Conservation (phyloP, 495 filamentous ascomycete species). For the Filosporella fistucella region DNA sequence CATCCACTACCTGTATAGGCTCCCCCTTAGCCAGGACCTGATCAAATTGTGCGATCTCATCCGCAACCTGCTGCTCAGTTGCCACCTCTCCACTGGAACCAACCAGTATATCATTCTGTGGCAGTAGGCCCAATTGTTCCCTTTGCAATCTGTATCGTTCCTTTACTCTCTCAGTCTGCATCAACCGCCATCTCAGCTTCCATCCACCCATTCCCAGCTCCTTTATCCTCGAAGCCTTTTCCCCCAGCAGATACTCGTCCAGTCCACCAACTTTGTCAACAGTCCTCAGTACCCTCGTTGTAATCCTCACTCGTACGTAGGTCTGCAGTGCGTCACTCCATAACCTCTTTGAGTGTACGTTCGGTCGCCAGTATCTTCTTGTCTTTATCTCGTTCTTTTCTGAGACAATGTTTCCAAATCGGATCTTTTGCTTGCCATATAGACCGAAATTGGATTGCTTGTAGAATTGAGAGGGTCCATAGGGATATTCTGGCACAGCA, state of each 20-base stretch:
- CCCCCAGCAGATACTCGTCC: constrained; percentile 83
- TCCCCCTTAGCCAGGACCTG: constrained; percentile 31
- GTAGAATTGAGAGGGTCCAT: constrained; percentile 72
- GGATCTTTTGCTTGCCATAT: constrained; percentile 72
- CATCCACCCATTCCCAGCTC: constrained; percentile 86
- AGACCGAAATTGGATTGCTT: constrained; percentile 86
- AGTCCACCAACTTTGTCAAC: constrained; percentile 84
- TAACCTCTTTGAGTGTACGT: constrained; percentile 74
- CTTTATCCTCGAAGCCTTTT: constrained; percentile 66
- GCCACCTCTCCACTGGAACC: constrained; percentile 16
- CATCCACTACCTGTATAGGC: constrained; percentile 37
- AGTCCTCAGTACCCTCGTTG: constrained; percentile 72
- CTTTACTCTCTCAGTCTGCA: constrained; percentile 65
- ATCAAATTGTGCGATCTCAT: constrained; percentile 36
- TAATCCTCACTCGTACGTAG: constrained; percentile 69
- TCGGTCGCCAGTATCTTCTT: constrained; percentile 80
- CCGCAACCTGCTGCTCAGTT: constrained; percentile 25
- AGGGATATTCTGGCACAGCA: constrained; percentile 71
- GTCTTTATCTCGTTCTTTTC: constrained; percentile 74
- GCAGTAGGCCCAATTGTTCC: constrained; percentile 39
- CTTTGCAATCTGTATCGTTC: constrained; percentile 55
- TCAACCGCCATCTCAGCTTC: constrained; percentile 77
- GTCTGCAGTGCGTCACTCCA: constrained; percentile 62
- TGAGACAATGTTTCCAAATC: constrained; percentile 89
- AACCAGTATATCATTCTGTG: constrained; percentile 18